phyloP scores from a whole-genome alignment of 2,329 filamentous ascomycete genomes.

The Pseudovirgaria hyperparasitica region DNA sequence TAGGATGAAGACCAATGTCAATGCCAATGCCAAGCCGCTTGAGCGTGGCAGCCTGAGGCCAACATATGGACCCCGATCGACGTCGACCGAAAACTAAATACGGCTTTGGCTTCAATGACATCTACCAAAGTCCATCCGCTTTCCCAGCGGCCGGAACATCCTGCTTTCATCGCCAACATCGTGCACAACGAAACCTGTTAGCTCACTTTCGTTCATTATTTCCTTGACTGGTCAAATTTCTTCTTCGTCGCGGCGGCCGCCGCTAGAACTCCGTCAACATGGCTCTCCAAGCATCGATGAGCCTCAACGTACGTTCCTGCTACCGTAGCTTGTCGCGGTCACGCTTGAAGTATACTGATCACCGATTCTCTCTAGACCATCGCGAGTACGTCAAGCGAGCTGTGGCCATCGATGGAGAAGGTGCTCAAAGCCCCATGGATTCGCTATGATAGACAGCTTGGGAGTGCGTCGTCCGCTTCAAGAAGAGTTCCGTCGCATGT shows the following conservation, averaged over 20 bases:
- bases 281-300: conserved; percentile 38
- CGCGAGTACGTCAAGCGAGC: conserved; percentile 21
- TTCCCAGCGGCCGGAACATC: too few species aligned
- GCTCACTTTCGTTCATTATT: too few species aligned
- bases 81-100: too few species aligned
- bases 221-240: too few species aligned
- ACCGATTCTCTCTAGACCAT: conserved; percentile 28
- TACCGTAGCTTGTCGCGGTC: conserved; percentile 13
- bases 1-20: too few species aligned
- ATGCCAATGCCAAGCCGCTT: too few species aligned
- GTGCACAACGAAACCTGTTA: too few species aligned
- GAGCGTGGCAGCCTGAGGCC: too few species aligned
- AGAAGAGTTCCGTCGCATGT: conserved; percentile 4
- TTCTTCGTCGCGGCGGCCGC: conserved; percentile 15
- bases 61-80: too few species aligned
- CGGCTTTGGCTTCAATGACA: too few species aligned
- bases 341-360: conserved; percentile 7
- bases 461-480: conserved; percentile 12
- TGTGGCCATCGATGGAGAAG: conserved; percentile 28
- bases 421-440: conserved; percentile 23
- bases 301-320: conserved; percentile 32
- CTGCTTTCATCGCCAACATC: too few species aligned
- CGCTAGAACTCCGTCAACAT: conserved; percentile 24
- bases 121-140: too few species aligned
- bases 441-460: conserved; percentile 12